Evolutionary conservation across 2,329 filamentous ascomycete genomes (phyloP).

Genomic region (Coniosporium uncinatum): DNA sequence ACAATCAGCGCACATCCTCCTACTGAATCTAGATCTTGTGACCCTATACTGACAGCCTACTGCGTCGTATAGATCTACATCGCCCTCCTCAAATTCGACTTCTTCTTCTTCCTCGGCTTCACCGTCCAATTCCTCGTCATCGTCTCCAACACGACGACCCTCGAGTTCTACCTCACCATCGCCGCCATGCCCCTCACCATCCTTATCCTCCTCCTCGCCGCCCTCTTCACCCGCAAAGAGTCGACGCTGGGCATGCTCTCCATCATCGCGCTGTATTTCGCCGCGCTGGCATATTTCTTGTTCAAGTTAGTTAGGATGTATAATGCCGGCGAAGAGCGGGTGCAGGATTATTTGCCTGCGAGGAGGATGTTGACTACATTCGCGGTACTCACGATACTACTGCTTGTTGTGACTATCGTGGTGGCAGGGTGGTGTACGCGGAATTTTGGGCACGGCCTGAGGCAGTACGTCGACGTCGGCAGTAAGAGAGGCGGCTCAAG

Average conservation of each 20-base stretch:
- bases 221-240: slow-evolving; percentile 80
- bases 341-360: slow-evolving; percentile 66
- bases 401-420: slow-evolving; percentile 83
- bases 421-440: slow-evolving; percentile 83
- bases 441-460: slow-evolving; percentile 89
- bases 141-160: slow-evolving; percentile 59
- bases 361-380: slow-evolving; percentile 87
- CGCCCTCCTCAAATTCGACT: slow-evolving; percentile 96
- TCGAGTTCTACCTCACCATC: slow-evolving; percentile 83
- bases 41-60: slow-evolving; percentile 12
- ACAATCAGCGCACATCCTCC: slow-evolving; percentile 5
- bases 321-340: slow-evolving; percentile 41
- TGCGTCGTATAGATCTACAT: slow-evolving; percentile 82
- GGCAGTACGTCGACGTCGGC: slow-evolving; percentile 70
- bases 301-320: slow-evolving; percentile 99
- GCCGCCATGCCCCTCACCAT: slow-evolving; percentile 91
- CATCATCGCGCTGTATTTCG: slow-evolving; percentile 80
- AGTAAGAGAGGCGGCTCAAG: slow-evolving; percentile 28
- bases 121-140: slow-evolving; percentile 97
- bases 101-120: slow-evolving; percentile 99
- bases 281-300: slow-evolving; percentile 88
- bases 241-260: slow-evolving; percentile 70
- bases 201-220: slow-evolving; percentile 77
- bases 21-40: background rate
- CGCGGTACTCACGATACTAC: slow-evolving; percentile 83